phyloP scores from a whole-genome alignment of 2,329 filamentous ascomycete species.

The Arthrinium puccinioides region DNA sequence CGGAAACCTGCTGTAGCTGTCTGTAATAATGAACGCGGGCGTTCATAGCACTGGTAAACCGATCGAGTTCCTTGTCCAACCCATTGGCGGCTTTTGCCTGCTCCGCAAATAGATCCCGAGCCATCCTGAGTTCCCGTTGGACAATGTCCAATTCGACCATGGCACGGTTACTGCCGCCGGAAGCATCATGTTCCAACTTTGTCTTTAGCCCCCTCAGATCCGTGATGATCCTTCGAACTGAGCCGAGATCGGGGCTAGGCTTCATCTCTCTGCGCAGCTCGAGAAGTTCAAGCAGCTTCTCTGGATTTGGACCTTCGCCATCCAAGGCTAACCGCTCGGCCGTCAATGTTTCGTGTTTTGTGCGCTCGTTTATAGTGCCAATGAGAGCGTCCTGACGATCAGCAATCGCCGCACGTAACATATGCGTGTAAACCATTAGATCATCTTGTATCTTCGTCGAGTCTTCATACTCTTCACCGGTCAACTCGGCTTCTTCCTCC shows the following conservation, averaged over 20 bases:
- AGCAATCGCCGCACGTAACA: conserved; percentile 65
- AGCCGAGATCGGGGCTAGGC: conserved; percentile 45
- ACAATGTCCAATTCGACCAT: conserved; percentile 59
- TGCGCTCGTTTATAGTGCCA: conserved; percentile 68
- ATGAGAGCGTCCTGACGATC: conserved; percentile 73
- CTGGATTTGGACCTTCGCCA: conserved; percentile 64
- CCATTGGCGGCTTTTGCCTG: conserved; percentile 41
- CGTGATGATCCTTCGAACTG: conserved; percentile 62
- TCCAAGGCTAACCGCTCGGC: conserved; percentile 54
- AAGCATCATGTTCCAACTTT: conserved; percentile 50
- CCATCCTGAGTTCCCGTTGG: conserved; percentile 51
- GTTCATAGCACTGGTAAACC: conserved; percentile 76
- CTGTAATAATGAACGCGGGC: conserved; percentile 81
- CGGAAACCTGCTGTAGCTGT: conserved; percentile 85
- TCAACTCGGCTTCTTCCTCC: conserved; percentile 64
- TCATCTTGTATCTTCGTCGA: conserved; percentile 86
- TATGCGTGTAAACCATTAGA: conserved; percentile 79
- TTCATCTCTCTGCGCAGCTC: conserved; percentile 37
- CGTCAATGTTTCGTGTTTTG: conserved; percentile 62
- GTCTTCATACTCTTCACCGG: conserved; percentile 83
- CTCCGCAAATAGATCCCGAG: conserved; percentile 44
- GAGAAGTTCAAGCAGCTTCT: conserved; percentile 48
- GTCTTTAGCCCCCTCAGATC: conserved; percentile 60
- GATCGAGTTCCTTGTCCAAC: conserved; percentile 64
- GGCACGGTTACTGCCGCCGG: conserved; percentile 46